phyloP scores from a whole-genome alignment of 2,329 filamentous ascomycete genomes.

The Penicillium sp. region DNA sequence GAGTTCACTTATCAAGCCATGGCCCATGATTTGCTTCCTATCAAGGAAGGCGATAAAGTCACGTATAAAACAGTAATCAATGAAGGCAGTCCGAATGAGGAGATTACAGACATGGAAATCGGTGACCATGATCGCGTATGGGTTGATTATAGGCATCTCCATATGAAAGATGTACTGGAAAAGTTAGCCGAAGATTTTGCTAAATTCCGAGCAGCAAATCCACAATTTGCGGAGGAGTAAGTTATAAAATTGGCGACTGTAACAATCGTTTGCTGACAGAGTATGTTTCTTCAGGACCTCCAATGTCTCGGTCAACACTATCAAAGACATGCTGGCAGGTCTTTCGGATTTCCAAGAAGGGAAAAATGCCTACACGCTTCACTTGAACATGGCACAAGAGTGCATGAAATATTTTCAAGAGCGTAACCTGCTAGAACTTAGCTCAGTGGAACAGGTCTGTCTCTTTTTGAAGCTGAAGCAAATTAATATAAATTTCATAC shows the following conservation, averaged over 20 bases:
- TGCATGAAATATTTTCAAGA: conserved; percentile 91
- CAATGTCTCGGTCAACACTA: conserved; percentile 75
- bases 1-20: conserved; percentile 99
- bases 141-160: conserved; percentile 88
- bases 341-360: conserved; percentile 92
- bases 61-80: conserved; percentile 79
- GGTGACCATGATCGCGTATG: conserved; percentile 88
- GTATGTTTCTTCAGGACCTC: conserved; percentile 52
- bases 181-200: conserved; percentile 90
- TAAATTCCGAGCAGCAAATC: conserved; percentile 84
- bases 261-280: neutral
- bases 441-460: conserved; percentile 72
- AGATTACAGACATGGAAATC: conserved; percentile 89
- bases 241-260: conserved; percentile 11
- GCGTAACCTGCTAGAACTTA: conserved; percentile 80
- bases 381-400: conserved; percentile 94
- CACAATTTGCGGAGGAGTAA: conserved; percentile 76
- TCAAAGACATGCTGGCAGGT: conserved; percentile 95
- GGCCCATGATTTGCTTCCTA: conserved; percentile 87
- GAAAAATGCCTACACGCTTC: conserved; percentile 91
- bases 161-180: conserved; percentile 98
- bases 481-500: conserved; percentile 9
- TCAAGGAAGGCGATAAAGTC: conserved; percentile 83
- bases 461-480: conserved; percentile 4
- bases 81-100: conserved; percentile 63